These are phyloP conservation scores for Sarocladium oryzae DNA, from an alignment of 2,329 filamentous ascomycete species.

Conservation along the genomic window DNA sequence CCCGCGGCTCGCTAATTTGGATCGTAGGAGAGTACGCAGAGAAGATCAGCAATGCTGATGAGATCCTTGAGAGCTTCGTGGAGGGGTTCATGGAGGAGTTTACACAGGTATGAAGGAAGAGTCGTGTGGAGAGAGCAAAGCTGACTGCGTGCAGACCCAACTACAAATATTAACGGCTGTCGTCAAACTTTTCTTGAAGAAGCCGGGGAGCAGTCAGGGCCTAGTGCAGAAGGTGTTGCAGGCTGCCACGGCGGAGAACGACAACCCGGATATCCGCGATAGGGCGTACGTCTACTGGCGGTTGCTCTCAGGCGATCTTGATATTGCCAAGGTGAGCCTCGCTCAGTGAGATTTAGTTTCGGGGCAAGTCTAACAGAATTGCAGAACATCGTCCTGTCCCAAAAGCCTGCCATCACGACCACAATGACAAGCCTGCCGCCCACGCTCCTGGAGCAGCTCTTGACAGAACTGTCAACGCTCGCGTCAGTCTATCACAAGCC, in stretches of 20 bases:
- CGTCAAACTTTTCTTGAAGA: conserved; percentile 95
- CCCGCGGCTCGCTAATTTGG: conserved; percentile 89
- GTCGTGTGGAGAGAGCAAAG: neutral
- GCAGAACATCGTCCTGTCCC: conserved; percentile 80
- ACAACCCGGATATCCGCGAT: conserved; percentile 96
- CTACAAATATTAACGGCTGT: conserved; percentile 95
- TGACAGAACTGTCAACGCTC: conserved; percentile 85
- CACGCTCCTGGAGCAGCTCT: conserved; percentile 79
- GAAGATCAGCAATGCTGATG: conserved; percentile 97
- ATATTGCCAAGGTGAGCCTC: conserved; percentile 71
- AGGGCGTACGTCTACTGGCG: conserved; percentile 98
- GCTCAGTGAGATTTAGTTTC: neutral
- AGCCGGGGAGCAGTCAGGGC: conserved; percentile 83
- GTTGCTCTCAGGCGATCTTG: conserved; percentile 82
- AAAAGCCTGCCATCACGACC: conserved; percentile 88
- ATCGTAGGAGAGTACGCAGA: conserved; percentile 98
- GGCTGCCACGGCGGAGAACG: conserved; percentile 85
- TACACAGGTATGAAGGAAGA: conserved; percentile 61
- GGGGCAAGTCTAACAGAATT: conserved; percentile 6
- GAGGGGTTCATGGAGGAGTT: conserved; percentile 96
- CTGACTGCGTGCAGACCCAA: conserved; percentile 61
- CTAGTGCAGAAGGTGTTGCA: conserved; percentile 94
- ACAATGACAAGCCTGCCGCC: conserved; percentile 88
- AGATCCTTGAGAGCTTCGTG: conserved; percentile 86
- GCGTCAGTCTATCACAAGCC: conserved; percentile 98